Evolutionary conservation across 1,284 basidiomycete species (phyloP).

Genomic region (Ceratobasidium papillatum): DNA sequence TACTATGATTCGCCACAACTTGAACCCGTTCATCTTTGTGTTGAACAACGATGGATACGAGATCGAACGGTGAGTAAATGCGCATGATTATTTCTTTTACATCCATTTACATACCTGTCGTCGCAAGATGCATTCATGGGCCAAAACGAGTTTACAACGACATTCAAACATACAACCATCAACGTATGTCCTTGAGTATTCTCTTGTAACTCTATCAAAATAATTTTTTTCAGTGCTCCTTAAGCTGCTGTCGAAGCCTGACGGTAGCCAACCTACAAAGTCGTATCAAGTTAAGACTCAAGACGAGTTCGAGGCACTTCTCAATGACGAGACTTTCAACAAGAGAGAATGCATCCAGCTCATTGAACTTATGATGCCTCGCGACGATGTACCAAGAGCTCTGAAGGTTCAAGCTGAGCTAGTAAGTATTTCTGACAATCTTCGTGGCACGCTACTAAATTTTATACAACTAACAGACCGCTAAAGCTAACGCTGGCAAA

Average conservation of each 20-base stretch:
- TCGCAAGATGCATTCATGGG: slow-evolving; percentile 50
- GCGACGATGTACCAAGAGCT: slow-evolving; percentile 74
- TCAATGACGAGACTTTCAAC: slow-evolving; percentile 67
- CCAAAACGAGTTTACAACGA: slow-evolving; percentile 56
- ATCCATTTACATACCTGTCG: not conserved
- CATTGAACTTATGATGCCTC: slow-evolving; percentile 80
- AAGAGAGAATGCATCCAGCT: slow-evolving; percentile 73
- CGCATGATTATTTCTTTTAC: slow-evolving; percentile 50
- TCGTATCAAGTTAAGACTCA: slow-evolving; percentile 75
- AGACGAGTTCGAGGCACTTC: slow-evolving; percentile 67
- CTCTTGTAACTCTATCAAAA: not conserved
- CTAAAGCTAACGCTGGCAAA: slow-evolving; percentile 22
- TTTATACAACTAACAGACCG: not conserved
- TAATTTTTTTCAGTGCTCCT: slow-evolving; percentile 35
- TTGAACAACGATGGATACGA: slow-evolving; percentile 92
- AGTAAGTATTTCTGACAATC: not conserved
- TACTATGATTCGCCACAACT: slow-evolving; percentile 72
- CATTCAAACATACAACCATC: slow-evolving; percentile 53
- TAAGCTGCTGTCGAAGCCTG: slow-evolving; percentile 55
- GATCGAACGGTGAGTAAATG: slow-evolving; percentile 85
- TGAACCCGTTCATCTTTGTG: slow-evolving; percentile 84
- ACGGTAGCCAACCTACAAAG: slow-evolving; percentile 62
- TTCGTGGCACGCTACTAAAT: not conserved
- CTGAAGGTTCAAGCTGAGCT: slow-evolving; percentile 64
- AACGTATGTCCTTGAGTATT: slow-evolving; percentile 61